Evolutionary conservation across 2,329 filamentous ascomycete genomes (phyloP).

Genomic region (Lecanosticta acicola): DNA sequence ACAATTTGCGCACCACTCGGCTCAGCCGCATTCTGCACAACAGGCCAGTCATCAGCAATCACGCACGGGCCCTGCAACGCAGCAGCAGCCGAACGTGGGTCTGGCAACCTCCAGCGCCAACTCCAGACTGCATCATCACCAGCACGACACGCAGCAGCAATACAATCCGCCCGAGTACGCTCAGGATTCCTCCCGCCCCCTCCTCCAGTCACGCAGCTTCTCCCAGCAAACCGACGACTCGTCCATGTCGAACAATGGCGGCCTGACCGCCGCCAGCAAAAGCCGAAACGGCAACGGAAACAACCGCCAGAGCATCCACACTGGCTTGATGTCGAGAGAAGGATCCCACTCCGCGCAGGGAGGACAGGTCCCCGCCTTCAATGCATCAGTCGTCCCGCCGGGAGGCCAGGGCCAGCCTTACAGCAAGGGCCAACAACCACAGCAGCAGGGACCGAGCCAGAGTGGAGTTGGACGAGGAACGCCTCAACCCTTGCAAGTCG

Average conservation of each 20-base stretch:
- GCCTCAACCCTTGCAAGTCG: conserved; percentile 39
- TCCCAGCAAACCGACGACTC: conserved; percentile 25
- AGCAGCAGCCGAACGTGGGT: conserved; percentile 21
- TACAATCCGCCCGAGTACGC: conserved; percentile 20
- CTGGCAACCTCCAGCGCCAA: conserved; percentile 19
- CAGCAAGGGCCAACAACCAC: conserved; percentile 28
- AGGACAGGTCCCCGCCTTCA: conserved; percentile 36
- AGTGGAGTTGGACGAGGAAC: conserved; percentile 32
- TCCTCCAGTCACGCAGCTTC: conserved; percentile 28
- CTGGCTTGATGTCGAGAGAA: conserved; percentile 26
- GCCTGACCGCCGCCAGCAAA: conserved; percentile 24
- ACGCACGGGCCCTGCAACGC: conserved; percentile 14
- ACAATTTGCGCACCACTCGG: conserved; percentile 25
- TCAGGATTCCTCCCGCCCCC: conserved; percentile 18
- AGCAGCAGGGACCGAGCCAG: conserved; percentile 18
- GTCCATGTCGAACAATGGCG: conserved; percentile 32
- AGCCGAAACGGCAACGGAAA: conserved; percentile 19
- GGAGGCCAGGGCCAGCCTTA: conserved; percentile 42
- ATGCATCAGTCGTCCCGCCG: conserved; percentile 42
- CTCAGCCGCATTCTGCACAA: conserved; percentile 27
- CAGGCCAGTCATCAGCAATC: conserved; percentile 23
- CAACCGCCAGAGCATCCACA: conserved; percentile 34
- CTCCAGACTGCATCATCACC: conserved; percentile 11
- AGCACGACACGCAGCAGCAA: conserved; percentile 14
- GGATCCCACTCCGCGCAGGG: conserved; percentile 18